Evolutionary conservation across 1,284 basidiomycete species (phyloP).

Genomic region (Rhodotorula mucilaginosa): DNA sequence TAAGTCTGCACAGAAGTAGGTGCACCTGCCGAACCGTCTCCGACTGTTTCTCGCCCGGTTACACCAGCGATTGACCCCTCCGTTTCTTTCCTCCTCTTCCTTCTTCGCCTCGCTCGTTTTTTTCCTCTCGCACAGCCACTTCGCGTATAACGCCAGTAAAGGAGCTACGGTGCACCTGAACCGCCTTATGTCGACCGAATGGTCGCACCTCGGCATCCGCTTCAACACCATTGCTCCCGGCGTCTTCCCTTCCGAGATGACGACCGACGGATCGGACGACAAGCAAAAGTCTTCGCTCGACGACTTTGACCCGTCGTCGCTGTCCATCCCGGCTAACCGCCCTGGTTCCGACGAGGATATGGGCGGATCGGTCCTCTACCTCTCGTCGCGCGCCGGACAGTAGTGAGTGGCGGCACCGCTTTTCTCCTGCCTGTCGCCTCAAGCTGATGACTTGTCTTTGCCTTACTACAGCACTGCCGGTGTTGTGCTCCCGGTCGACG

Average conservation of each 20-base stretch:
- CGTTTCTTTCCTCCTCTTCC: not conserved
- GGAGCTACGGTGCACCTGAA: conserved; percentile 70
- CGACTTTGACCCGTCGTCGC: conserved; percentile 23
- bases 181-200: conserved; percentile 69
- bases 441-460: not conserved
- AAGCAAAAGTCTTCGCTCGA: conserved; percentile 50
- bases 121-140: not conserved
- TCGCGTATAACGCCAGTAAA: conserved; percentile 57
- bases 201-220: conserved; percentile 62
- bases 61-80: too few relatives aligned
- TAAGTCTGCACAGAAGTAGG: conserved; percentile 62
- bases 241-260: conserved; percentile 60
- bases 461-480: conserved; percentile 15
- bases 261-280: conserved; percentile 55
- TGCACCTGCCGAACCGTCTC: not conserved
- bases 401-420: conserved; percentile 1
- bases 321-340: conserved; percentile 22
- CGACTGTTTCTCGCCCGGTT: not conserved
- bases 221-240: conserved; percentile 68
- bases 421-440: too few relatives aligned
- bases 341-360: conserved; percentile 30
- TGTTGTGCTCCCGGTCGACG: conserved; percentile 21
- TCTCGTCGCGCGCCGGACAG: conserved; percentile 17
- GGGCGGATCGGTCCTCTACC: conserved; percentile 23
- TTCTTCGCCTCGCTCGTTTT: not conserved